Evolutionary conservation across 352 stramenopile species (phyloP).

Genomic region (Pythium graminicola): DNA sequence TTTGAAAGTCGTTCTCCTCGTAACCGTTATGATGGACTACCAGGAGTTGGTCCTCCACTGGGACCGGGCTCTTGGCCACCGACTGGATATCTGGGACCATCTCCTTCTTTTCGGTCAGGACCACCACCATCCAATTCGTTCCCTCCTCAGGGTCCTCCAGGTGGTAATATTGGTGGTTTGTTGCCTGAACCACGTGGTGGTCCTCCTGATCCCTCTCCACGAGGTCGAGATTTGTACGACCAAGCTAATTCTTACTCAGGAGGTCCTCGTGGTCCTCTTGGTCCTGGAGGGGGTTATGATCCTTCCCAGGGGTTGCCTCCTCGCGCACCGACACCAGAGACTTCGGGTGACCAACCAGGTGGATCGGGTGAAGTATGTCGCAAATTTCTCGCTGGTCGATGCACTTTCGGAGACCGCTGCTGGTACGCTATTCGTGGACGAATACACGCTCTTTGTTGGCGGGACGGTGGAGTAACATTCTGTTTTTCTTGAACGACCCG

Average conservation of each 20-base stretch:
- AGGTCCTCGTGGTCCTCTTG: slow-evolving; percentile 1
- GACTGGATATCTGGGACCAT: slow-evolving; percentile 19
- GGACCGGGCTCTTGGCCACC: slow-evolving; percentile 10
- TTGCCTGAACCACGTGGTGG: neutral
- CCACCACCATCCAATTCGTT: slow-evolving; percentile 11
- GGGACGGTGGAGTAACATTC: slow-evolving; percentile 13
- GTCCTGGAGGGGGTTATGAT: neutral
- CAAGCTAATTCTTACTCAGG: neutral
- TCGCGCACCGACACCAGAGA: neutral
- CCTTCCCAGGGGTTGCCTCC: neutral
- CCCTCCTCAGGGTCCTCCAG: slow-evolving; percentile 1
- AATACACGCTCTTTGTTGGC: slow-evolving; percentile 15
- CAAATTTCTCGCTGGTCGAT: slow-evolving; percentile 62
- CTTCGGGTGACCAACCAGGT: slow-evolving; percentile 28
- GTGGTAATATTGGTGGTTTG: neutral
- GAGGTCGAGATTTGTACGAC: neutral
- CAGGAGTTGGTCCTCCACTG: slow-evolving; percentile 3
- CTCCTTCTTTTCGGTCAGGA: slow-evolving; percentile 14
- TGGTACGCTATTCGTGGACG: slow-evolving; percentile 44
- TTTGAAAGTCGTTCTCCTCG: slow-evolving; percentile 24
- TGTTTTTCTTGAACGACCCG: slow-evolving; percentile 5
- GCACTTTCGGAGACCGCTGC: slow-evolving; percentile 76
- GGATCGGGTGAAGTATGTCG: slow-evolving; percentile 58
- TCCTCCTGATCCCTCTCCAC: neutral
- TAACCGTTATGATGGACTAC: slow-evolving; percentile 24